Conservation (phyloP, 495 filamentous ascomycete genomes). For the Copromyces sp. region DNA sequence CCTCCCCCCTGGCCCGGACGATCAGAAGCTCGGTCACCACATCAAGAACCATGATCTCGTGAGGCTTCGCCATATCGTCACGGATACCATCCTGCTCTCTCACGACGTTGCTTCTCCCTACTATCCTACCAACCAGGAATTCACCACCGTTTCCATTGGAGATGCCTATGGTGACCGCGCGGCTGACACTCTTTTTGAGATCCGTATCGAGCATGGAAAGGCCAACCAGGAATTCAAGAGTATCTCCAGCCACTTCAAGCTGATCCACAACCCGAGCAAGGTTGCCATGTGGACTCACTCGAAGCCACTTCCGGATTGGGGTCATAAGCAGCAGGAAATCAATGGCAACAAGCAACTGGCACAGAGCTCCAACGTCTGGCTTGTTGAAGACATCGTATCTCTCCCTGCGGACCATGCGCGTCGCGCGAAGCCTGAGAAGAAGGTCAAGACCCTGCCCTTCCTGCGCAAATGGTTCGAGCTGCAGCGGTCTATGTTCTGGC, state of each 20-base stretch:
- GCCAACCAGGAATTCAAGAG: constrained; percentile 75
- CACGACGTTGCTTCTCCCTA: constrained; percentile 98
- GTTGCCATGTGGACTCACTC: constrained; percentile 99
- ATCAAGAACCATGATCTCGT: constrained; percentile 83
- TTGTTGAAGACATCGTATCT: constrained; percentile 79
- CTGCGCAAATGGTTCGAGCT: constrained; percentile 91
- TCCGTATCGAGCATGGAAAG: constrained; percentile 84
- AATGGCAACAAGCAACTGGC: constrained; percentile 97
- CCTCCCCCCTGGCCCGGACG: constrained; percentile 51
- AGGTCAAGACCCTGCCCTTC: constrained; percentile 79
- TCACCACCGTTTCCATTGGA: constrained; percentile 69
- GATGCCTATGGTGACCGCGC: constrained; percentile 66
- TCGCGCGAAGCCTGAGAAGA: constrained; percentile 55
- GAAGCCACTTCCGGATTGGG: constrained; percentile 91
- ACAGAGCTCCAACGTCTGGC: constrained; percentile 89
- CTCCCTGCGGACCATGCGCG: constrained; percentile 59
- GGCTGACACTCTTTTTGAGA: constrained; percentile 89
- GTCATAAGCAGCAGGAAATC: constrained; percentile 92
- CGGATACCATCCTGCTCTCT: constrained; percentile 79
- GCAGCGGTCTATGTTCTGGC: constrained; percentile 96
- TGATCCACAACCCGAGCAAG: constrained; percentile 84
- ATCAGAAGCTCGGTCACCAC: constrained; percentile 42
- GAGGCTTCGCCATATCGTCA: constrained; percentile 78
- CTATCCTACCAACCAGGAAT: constrained; percentile 97
- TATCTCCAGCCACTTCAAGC: constrained; percentile 83